These are phyloP conservation scores for Odonthalia washingtoniensis DNA, from an alignment of 31 red algal genomes.

Conservation along the genomic window DNA sequence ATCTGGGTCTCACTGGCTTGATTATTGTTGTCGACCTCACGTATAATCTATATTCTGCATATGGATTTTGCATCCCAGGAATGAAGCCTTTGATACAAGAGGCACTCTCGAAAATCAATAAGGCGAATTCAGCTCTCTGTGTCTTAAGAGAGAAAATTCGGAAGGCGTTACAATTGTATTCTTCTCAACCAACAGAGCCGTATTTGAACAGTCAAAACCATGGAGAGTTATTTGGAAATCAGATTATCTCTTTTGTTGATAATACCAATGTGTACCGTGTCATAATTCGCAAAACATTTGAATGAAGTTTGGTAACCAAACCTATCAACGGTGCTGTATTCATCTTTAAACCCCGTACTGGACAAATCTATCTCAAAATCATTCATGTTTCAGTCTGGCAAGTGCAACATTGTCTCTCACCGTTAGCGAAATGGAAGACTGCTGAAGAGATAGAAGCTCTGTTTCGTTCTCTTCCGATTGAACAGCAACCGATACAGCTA, in stretches of 20 bases:
- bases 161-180: slow-evolving; percentile 96
- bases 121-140: slow-evolving; percentile 93
- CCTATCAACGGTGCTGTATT: slow-evolving; percentile 97
- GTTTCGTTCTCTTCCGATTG: slow-evolving; percentile 88
- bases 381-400: slow-evolving; percentile 95
- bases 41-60: slow-evolving; percentile 93
- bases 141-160: slow-evolving; percentile 89
- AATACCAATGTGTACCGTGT: slow-evolving; percentile 96
- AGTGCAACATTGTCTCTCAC: slow-evolving; percentile 93
- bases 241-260: slow-evolving; percentile 86
- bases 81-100: slow-evolving; percentile 89
- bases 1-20: slow-evolving; percentile 91
- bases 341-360: slow-evolving; percentile 95
- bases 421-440: slow-evolving; percentile 98
- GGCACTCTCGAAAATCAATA: slow-evolving; percentile 87
- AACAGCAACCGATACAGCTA: slow-evolving; percentile 93
- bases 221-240: slow-evolving; percentile 90
- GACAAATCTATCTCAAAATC: slow-evolving; percentile 97
- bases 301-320: slow-evolving; percentile 96
- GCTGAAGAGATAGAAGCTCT: slow-evolving; percentile 94
- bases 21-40: slow-evolving; percentile 93
- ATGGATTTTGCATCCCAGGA: slow-evolving; percentile 90
- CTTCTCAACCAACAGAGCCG: slow-evolving; percentile 92
- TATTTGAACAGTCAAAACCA: slow-evolving; percentile 98
- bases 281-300: slow-evolving; percentile 91